phyloP scores from a whole-genome alignment of 495 filamentous ascomycete species.

The Penicillium diatomitis region DNA sequence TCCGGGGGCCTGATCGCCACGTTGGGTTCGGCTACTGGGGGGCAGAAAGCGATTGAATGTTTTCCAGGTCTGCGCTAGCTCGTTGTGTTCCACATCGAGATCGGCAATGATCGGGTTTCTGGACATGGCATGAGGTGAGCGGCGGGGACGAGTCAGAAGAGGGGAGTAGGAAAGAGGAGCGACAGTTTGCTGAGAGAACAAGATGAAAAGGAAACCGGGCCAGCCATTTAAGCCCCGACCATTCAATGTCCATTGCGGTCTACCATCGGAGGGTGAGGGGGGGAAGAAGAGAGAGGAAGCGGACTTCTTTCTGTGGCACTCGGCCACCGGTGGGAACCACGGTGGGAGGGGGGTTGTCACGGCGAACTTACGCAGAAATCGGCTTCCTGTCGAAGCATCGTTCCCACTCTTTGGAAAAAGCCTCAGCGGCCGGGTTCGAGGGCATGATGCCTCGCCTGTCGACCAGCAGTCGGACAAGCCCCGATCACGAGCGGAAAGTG shows the following conservation, averaged over 20 bases:
- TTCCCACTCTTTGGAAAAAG: constrained; percentile 10
- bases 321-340: too few relatives aligned
- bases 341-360: too few relatives aligned
- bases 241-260: too few relatives aligned
- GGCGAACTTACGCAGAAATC: constrained; percentile 14
- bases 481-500: too few relatives aligned
- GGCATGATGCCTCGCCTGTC: constrained; percentile 17
- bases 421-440: constrained; percentile 4
- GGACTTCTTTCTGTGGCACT: too few relatives aligned
- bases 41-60: constrained; percentile 29
- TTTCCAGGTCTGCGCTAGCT: constrained; percentile 36
- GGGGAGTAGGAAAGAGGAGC: not conserved
- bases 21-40: constrained; percentile 23
- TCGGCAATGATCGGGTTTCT: constrained; percentile 28
- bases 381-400: constrained; percentile 19
- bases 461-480: not conserved
- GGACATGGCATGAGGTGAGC: not conserved
- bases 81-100: constrained; percentile 39
- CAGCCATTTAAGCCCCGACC: too few relatives aligned
- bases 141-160: not conserved
- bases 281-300: too few relatives aligned
- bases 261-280: too few relatives aligned
- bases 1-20: constrained; percentile 26
- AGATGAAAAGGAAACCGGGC: too few relatives aligned
- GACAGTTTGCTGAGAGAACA: too few relatives aligned